phyloP scores from a whole-genome alignment of 1,139 yeast species.

The Saccharomyces hybrid region DNA sequence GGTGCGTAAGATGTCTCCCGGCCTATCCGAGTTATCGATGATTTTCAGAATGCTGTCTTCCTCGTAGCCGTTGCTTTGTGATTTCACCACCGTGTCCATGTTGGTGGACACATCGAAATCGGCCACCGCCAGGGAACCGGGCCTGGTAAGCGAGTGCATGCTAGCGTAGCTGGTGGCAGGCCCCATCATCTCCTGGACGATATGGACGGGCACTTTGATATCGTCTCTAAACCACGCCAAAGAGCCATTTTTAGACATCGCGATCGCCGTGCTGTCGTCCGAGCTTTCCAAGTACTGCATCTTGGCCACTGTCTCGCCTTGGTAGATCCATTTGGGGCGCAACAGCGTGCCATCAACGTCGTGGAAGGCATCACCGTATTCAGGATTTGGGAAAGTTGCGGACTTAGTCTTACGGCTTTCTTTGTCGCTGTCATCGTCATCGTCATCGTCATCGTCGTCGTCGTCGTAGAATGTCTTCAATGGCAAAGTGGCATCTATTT shows the following conservation, averaged over 20 bases:
- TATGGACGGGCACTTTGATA: slow-evolving; percentile 26
- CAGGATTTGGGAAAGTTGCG: slow-evolving; percentile 14
- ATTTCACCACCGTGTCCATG: slow-evolving; percentile 26
- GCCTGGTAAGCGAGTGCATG: slow-evolving; percentile 24
- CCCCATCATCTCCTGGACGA: slow-evolving; percentile 29
- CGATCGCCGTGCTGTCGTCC: slow-evolving; percentile 23
- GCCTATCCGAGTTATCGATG: slow-evolving; percentile 27
- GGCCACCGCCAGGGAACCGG: slow-evolving; percentile 18
- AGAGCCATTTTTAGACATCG: slow-evolving; percentile 29
- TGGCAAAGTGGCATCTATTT: slow-evolving; percentile 26
- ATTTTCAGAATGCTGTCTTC: slow-evolving; percentile 26
- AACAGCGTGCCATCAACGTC: slow-evolving; percentile 14
- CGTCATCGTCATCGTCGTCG: slow-evolving; percentile 5
- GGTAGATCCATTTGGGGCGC: slow-evolving; percentile 26
- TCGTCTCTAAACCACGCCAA: slow-evolving; percentile 31
- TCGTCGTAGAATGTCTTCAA: slow-evolving; percentile 18
- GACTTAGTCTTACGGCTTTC: slow-evolving; percentile 3
- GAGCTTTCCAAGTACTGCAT: slow-evolving; percentile 21
- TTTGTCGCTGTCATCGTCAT: slow-evolving; percentile 1
- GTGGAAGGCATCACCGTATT: slow-evolving; percentile 23
- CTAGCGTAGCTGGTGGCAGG: slow-evolving; percentile 27
- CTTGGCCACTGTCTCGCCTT: slow-evolving; percentile 28
- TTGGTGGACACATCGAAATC: slow-evolving; percentile 28
- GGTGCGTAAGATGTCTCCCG: slow-evolving; percentile 25
- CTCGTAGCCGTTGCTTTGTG: slow-evolving; percentile 25